phyloP scores from a whole-genome alignment of 2,329 filamentous ascomycete genomes.

The Stemphylium lycopersici region DNA sequence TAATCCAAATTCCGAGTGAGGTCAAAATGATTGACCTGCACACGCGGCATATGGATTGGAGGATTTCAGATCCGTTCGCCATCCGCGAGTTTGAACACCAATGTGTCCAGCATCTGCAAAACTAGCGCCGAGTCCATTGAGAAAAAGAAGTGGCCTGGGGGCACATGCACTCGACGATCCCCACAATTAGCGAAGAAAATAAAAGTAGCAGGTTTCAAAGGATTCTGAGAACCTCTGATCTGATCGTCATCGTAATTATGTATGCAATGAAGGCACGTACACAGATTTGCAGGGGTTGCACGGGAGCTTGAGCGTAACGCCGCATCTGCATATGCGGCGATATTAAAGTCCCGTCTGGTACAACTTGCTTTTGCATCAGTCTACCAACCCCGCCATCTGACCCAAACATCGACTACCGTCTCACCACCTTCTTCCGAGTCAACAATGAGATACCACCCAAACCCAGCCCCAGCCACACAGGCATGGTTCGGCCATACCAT shows the following conservation, averaged over 20 bases:
- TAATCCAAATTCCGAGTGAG: constrained; percentile 36
- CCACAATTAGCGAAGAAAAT: too few species aligned
- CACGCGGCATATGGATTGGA: constrained; percentile 24
- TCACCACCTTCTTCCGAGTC: constrained; percentile 63
- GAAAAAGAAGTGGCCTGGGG: too few species aligned
- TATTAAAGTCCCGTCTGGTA: background rate
- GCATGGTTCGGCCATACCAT: constrained; percentile 81
- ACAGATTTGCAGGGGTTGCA: background rate
- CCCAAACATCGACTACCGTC: constrained; percentile 75
- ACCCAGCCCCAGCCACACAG: constrained; percentile 75
- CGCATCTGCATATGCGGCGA: background rate
- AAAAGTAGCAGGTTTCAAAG: too few species aligned
- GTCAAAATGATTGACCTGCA: constrained; percentile 35
- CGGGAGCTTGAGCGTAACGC: background rate
- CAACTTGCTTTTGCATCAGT: background rate
- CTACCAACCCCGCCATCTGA: constrained; percentile 72
- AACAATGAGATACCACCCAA: constrained; percentile 75
- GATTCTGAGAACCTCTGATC: too few species aligned
- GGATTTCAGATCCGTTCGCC: constrained; percentile 23
- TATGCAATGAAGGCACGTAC: background rate
- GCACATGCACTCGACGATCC: too few species aligned
- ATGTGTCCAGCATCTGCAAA: too few species aligned
- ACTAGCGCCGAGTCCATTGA: too few species aligned
- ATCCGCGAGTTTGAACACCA: constrained; percentile 3
- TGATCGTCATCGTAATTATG: too few species aligned